phyloP scores from a whole-genome alignment of 23 red algal species.

The Chondrus crispus region DNA sequence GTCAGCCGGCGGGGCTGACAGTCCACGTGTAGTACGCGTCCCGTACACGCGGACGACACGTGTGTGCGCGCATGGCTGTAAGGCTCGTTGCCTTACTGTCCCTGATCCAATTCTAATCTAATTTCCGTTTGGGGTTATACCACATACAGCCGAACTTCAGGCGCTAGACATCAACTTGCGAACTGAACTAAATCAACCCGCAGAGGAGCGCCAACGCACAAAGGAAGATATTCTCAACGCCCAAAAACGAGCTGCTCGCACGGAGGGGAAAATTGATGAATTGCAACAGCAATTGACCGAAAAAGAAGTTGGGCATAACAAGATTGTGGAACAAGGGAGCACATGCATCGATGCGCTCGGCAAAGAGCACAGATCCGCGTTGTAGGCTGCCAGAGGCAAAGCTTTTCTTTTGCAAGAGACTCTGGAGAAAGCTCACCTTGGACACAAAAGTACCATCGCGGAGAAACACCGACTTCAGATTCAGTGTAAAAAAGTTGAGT shows the following conservation, averaged over 20 bases:
- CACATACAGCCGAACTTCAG: slow-evolving; percentile 13
- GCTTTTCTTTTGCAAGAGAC: background rate
- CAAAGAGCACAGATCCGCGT: background rate
- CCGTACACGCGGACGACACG: no score
- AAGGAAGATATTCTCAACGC: slow-evolving; percentile 13
- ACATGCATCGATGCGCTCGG: slow-evolving; percentile 10
- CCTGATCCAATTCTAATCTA: no score
- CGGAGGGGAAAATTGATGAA: slow-evolving; percentile 19
- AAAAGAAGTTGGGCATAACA: background rate
- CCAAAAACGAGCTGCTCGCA: slow-evolving; percentile 41
- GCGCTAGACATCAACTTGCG: slow-evolving; percentile 30
- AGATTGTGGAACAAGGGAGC: background rate
- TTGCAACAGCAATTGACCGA: background rate
- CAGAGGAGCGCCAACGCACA: background rate
- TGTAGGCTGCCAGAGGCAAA: background rate
- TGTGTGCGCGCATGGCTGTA: no score
- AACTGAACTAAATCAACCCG: background rate
- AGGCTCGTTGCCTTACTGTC: no score
- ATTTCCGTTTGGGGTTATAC: no score
- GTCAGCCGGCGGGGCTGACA: no score
- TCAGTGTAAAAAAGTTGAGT: background rate
- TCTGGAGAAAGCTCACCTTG: background rate
- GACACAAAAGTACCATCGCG: background rate
- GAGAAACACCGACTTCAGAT: background rate
- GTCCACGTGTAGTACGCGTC: no score